phyloP scores from a whole-genome alignment of 2,329 filamentous ascomycete genomes.

The Graphilbum fragrans region DNA sequence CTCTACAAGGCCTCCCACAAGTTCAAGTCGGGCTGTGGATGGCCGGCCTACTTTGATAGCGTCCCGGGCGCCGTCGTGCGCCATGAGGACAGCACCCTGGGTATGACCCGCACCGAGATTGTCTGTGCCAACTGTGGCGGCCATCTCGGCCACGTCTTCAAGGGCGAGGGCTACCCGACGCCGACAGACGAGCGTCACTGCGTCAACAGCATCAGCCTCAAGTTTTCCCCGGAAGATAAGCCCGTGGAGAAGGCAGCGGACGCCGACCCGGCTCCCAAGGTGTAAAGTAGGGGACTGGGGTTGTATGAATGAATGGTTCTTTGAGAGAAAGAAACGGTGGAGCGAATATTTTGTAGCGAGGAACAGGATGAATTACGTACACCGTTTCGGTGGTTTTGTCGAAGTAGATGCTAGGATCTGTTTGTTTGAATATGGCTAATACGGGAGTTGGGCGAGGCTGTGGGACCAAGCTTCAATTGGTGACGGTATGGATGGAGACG shows the following conservation, averaged over 20 bases:
- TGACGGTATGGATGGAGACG: too few species aligned
- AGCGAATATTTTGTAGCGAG: too few species aligned
- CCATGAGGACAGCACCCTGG: constrained; percentile 63
- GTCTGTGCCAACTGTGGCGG: constrained; percentile 91
- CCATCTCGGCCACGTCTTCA: constrained; percentile 83
- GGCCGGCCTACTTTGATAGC: constrained; percentile 96
- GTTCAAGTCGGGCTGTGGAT: constrained; percentile 92
- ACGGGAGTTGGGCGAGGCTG: too few species aligned
- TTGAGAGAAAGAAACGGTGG: too few species aligned
- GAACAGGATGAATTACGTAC: too few species aligned
- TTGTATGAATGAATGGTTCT: too few species aligned
- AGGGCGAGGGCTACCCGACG: constrained; percentile 71
- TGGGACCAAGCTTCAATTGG: too few species aligned
- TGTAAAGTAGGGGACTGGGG: neutral
- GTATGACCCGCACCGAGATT: constrained; percentile 85
- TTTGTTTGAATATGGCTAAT: too few species aligned
- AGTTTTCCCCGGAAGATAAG: constrained; percentile 50
- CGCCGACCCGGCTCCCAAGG: neutral
- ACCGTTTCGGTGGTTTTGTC: too few species aligned
- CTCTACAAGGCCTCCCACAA: constrained; percentile 91
- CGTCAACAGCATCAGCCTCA: constrained; percentile 86
- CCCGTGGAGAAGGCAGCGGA: neutral
- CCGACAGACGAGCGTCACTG: constrained; percentile 96
- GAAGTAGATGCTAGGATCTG: too few species aligned
- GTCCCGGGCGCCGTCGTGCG: constrained; percentile 81